Evolutionary conservation across 495 filamentous ascomycete species (phyloP).

Genomic region (Penicillium silybi): DNA sequence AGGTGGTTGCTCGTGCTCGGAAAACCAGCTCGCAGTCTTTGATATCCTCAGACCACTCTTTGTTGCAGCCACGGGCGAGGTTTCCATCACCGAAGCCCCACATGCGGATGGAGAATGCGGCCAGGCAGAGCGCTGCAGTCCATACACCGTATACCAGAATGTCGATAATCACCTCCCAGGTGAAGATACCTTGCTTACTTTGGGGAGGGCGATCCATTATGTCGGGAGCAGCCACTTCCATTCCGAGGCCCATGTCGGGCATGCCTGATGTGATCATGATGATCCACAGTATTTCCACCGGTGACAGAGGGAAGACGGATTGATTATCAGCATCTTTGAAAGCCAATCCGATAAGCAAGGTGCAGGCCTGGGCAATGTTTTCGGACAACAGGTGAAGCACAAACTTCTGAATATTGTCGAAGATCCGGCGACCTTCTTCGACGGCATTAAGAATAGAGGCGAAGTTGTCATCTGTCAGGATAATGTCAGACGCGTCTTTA

Average conservation of each 20-base stretch:
- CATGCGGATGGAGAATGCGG: slow-evolving; percentile 52
- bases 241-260: slow-evolving; percentile 63
- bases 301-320: slow-evolving; percentile 62
- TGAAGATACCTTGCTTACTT: slow-evolving; percentile 57
- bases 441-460: slow-evolving; percentile 64
- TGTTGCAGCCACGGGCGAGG: slow-evolving; percentile 55
- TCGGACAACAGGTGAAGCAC: slow-evolving; percentile 59
- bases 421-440: slow-evolving; percentile 61
- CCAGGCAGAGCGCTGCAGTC: slow-evolving; percentile 56
- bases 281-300: slow-evolving; percentile 63
- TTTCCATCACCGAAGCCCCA: slow-evolving; percentile 57
- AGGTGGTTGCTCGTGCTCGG: slow-evolving; percentile 60
- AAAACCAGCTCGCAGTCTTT: slow-evolving; percentile 53
- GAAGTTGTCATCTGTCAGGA: slow-evolving; percentile 73
- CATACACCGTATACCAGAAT: slow-evolving; percentile 59
- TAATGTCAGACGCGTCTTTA: slow-evolving; percentile 69
- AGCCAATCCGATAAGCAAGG: slow-evolving; percentile 56
- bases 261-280: slow-evolving; percentile 63
- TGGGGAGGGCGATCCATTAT: slow-evolving; percentile 60
- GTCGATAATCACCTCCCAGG: slow-evolving; percentile 54
- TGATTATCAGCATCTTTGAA: slow-evolving; percentile 55
- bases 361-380: slow-evolving; percentile 61
- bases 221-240: slow-evolving; percentile 56
- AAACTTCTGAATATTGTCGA: slow-evolving; percentile 68
- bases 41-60: slow-evolving; percentile 31